A percentile compares a stretch with the other conserved stretches of the same genome.
Conservation (phyloP, 2,329 filamentous ascomycete genomes). For the Gnomoniopsis smithogilvyi region DNA sequence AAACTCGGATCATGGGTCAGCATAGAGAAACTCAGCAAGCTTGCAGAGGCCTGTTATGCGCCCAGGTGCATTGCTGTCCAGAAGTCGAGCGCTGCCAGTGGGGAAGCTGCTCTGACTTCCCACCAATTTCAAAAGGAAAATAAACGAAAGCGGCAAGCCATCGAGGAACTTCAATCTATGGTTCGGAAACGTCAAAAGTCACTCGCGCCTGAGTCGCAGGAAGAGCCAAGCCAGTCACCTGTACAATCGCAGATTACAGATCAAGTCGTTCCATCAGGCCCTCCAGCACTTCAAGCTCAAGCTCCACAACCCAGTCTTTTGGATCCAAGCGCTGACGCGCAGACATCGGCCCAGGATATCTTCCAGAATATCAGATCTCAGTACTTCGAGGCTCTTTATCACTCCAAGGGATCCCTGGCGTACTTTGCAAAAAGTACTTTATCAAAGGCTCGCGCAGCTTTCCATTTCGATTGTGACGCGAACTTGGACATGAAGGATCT, state of each 20-base stretch:
- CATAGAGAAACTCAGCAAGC: constrained; percentile 47
- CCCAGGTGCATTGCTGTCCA: constrained; percentile 26
- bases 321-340: constrained; percentile 24
- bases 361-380: constrained; percentile 57
- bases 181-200: constrained; percentile 50
- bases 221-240: constrained; percentile 12
- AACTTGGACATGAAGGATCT: constrained; percentile 61
- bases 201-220: constrained; percentile 30
- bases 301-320: constrained; percentile 6
- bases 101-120: constrained; percentile 34
- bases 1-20: constrained; percentile 66
- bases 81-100: constrained; percentile 6
- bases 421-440: constrained; percentile 83
- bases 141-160: constrained; percentile 56
- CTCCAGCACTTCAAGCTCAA: neutral
- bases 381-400: constrained; percentile 59
- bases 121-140: constrained; percentile 45
- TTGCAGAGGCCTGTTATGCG: constrained; percentile 45
- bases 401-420: constrained; percentile 70
- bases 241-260: neutral
- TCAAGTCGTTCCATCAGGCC: neutral
- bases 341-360: constrained; percentile 47
- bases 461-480: constrained; percentile 60
- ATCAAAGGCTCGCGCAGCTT: constrained; percentile 69
- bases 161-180: constrained; percentile 61